Evolutionary conservation across 2,329 filamentous ascomycete species (phyloP).

Genomic region (Cladosporium sp.): DNA sequence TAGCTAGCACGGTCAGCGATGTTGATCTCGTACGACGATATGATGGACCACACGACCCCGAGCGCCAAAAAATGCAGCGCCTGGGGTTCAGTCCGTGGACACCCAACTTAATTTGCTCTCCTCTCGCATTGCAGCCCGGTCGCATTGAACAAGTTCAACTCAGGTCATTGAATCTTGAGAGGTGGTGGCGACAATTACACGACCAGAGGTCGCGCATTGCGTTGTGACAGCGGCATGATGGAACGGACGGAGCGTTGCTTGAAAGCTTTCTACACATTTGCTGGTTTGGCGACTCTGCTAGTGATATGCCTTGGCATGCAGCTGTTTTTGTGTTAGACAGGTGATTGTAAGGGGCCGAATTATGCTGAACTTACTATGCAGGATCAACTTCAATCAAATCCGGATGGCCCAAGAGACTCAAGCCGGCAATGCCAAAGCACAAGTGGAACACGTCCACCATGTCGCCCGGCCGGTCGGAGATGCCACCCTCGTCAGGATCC

Average conservation of each 20-base stretch:
- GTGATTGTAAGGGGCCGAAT: too few relatives aligned
- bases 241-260: background rate
- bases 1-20: background rate
- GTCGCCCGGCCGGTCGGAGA: conserved; percentile 85
- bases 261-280: background rate
- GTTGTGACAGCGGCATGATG: background rate
- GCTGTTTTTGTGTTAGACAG: conserved; percentile 19
- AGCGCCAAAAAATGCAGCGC: conserved; percentile 18
- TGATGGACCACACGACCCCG: conserved; percentile 22
- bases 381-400: conserved; percentile 79
- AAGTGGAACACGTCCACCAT: conserved; percentile 99
- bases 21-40: background rate
- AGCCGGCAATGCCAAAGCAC: conserved; percentile 77
- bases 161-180: conserved; percentile 71
- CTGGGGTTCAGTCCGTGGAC: conserved; percentile 22
- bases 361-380: conserved; percentile 60
- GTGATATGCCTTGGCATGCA: conserved; percentile 60
- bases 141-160: conserved; percentile 45
- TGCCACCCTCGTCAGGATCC: conserved; percentile 76
- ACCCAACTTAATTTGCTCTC: conserved; percentile 45
- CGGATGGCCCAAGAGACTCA: conserved; percentile 76
- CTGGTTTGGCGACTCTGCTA: conserved; percentile 45
- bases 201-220: background rate
- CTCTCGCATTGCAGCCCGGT: conserved; percentile 69
- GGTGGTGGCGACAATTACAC: conserved; percentile 30